Base-by-base conservation (phyloP, 2,329 filamentous ascomycete species). In the Pseudogymnoascus destructans region DNA sequence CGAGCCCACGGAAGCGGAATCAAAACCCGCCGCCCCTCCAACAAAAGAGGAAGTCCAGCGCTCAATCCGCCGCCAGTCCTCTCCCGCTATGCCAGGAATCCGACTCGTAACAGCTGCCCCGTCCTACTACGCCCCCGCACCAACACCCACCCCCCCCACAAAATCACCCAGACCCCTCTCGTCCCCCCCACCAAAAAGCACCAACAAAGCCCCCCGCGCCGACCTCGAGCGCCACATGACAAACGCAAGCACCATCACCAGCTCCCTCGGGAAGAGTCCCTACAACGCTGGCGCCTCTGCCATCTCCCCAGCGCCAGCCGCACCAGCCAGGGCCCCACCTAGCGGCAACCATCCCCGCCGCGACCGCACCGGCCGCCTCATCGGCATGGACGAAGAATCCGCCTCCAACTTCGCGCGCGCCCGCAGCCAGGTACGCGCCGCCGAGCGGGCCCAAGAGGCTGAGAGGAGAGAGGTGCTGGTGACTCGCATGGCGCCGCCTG, bases 221-320 rank as follows among this genome's bases (percentile, higher is more conserved):
- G 64, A 66, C 11, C 65, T 64, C 23, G 66, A 67, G 55, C 54
- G 61, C 1, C 60, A 66, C 15, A 55, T 68, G 5, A 66, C 65
- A 4, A 63, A 62, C 6, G 60, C 62, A 21, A 59, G 62, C 6
- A 61, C 32, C 9, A 59, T 67, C 9, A 59, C 64, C 2, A 62
- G 55, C 2, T 63, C 63, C 11, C 54, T 68, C 1, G 65, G 66
- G 1, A 61, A 57, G 17, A 64, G 61, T 13, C 64, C 64, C 5
- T 67, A 68, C 57, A 64, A 67, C 30, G 35, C 61, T 4, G 64
- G 60, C 3, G 15, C 19, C 21, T 32, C 55, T 13, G 54, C 57
- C 17, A 40, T 40, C 36, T 3, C 23, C 46, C 5, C 21, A 13
- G 38, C 15, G 1, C 21, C 19, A 10, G 7, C 19, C 21, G 7